phyloP scores from a whole-genome alignment of 208 protist species.

The Acanthamoeba royreba region DNA sequence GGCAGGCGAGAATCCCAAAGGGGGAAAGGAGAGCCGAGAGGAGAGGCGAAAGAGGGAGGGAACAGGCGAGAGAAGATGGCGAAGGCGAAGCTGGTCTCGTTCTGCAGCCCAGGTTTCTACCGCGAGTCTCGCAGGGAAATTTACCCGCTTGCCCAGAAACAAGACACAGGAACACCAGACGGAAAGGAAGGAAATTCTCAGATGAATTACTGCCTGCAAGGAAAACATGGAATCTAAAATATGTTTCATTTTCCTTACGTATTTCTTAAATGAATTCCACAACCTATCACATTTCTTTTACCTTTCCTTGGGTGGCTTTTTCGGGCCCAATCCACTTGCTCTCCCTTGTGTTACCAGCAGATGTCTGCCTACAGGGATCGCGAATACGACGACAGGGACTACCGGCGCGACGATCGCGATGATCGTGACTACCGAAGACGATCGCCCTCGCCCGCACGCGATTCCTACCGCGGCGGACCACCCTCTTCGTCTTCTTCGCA shows the following conservation, averaged over 20 bases:
- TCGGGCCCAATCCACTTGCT: no score
- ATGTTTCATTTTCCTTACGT: no score
- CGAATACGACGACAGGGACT: neutral
- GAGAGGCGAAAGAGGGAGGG: neutral
- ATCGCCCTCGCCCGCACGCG: neutral
- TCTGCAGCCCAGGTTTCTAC: neutral
- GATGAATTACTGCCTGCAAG: no score
- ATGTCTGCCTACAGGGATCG: conserved; percentile 17
- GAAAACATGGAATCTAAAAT: no score
- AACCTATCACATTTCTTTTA: no score
- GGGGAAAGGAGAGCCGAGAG: no score
- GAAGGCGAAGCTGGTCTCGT: neutral
- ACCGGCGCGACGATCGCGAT: neutral
- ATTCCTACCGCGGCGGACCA: neutral
- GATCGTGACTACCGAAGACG: neutral
- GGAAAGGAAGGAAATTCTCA: neutral
- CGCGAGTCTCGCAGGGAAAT: neutral
- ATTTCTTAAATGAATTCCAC: no score
- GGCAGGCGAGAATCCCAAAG: neutral
- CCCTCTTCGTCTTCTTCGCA: neutral
- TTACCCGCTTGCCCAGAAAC: neutral
- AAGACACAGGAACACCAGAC: neutral
- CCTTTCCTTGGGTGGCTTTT: no score
- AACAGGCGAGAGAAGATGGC: neutral
- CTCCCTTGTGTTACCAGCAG: no score